Conservation (phyloP, 1,139 yeast species). For the Eremothecium sinecaudum region DNA sequence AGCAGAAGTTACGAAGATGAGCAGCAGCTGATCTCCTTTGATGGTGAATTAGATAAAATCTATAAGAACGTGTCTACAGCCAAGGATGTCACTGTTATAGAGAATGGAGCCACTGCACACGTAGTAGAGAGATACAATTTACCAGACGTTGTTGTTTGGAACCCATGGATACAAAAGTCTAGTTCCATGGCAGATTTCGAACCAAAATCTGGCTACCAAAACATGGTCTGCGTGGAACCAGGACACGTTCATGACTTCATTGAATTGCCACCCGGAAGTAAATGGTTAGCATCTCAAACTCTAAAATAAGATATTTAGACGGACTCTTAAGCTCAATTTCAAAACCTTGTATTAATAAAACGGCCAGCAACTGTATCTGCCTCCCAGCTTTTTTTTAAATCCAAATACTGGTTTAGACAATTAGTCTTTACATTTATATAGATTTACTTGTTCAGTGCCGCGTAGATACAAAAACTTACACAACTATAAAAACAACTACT, state of each 20-base stretch:
- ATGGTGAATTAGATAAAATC: constrained; percentile 76
- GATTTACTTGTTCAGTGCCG: too few species aligned
- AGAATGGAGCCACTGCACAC: constrained; percentile 59
- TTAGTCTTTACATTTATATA: too few species aligned
- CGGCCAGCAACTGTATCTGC: not conserved
- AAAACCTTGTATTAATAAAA: constrained; percentile 30
- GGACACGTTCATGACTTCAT: constrained; percentile 72
- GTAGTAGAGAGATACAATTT: constrained; percentile 56
- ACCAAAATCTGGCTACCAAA: constrained; percentile 73
- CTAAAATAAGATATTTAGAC: constrained; percentile 35
- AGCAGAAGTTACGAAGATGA: constrained; percentile 56
- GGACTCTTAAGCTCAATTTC: too few species aligned
- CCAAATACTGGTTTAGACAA: too few species aligned
- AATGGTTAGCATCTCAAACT: constrained; percentile 63
- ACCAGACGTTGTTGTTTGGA: constrained; percentile 94
- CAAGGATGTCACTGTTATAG: constrained; percentile 55
- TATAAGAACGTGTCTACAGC: constrained; percentile 51
- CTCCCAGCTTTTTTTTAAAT: too few species aligned
- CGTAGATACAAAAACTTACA: too few species aligned
- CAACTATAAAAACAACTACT: too few species aligned
- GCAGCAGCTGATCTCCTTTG: constrained; percentile 62
- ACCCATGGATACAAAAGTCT: constrained; percentile 85
- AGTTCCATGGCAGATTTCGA: constrained; percentile 75
- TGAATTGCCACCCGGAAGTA: constrained; percentile 52
- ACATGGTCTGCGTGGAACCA: constrained; percentile 91